These are phyloP conservation scores for Neurospora africana DNA, from an alignment of 495 filamentous ascomycete species.

Conservation along the genomic window DNA sequence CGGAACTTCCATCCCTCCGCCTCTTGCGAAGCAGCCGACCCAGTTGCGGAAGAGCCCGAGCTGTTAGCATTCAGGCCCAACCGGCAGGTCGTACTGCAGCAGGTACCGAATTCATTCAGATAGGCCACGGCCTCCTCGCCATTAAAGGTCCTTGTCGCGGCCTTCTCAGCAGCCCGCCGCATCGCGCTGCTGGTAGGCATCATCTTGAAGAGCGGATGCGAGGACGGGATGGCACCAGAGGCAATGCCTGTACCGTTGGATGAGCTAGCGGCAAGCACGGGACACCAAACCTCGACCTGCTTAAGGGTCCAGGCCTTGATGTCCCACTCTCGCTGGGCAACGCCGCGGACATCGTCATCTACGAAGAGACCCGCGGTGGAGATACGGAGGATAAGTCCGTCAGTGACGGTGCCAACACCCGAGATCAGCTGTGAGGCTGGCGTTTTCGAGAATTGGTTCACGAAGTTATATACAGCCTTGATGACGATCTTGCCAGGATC, in stretches of 20 bases:
- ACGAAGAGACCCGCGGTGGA: constrained; percentile 90
- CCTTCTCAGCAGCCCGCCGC: constrained; percentile 33
- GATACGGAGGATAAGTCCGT: constrained; percentile 76
- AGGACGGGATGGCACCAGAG: constrained; percentile 24
- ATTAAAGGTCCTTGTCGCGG: constrained; percentile 36
- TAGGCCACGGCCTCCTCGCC: constrained; percentile 55
- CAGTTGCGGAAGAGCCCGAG: constrained; percentile 11
- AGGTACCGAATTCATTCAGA: constrained; percentile 44
- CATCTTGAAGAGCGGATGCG: constrained; percentile 29
- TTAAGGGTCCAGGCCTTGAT: constrained; percentile 96
- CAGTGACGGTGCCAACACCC: constrained; percentile 64
- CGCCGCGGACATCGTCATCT: constrained; percentile 81
- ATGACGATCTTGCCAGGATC: constrained; percentile 94
- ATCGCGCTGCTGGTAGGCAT: constrained; percentile 15
- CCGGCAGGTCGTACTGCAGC: constrained; percentile 54
- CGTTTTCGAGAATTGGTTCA: constrained; percentile 68
- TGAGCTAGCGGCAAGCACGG: constrained; percentile 32
- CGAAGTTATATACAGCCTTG: constrained; percentile 81
- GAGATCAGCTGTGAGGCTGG: constrained; percentile 75
- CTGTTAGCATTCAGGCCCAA: constrained; percentile 17
- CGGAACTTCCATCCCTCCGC: constrained; percentile 40
- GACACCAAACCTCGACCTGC: constrained; percentile 80
- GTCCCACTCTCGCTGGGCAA: constrained; percentile 92
- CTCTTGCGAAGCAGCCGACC: constrained; percentile 32
- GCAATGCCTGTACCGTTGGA: constrained; percentile 7